Evolutionary conservation across 164 flowering plant genomes (phyloP).

Genomic region (Aristolochia contorta): DNA sequence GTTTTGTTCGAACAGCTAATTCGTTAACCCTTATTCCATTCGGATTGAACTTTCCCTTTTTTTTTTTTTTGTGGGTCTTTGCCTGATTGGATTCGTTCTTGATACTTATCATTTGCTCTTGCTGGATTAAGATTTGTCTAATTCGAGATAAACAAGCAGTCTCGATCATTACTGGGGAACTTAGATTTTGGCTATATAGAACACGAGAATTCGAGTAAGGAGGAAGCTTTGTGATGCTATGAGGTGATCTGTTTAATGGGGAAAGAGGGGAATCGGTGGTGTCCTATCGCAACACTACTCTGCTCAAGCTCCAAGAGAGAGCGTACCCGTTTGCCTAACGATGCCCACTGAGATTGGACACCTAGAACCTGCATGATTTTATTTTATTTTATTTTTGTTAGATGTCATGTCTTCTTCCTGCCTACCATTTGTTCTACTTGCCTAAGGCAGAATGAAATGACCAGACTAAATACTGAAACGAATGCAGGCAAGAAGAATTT

Average conservation of each 20-base stretch:
- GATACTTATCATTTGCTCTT: background rate
- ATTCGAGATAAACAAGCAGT: too few relatives aligned
- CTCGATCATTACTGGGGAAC: too few relatives aligned
- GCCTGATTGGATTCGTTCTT: too few relatives aligned
- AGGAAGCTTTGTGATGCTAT: too few relatives aligned
- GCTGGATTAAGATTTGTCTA: too few relatives aligned
- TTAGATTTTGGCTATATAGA: too few relatives aligned
- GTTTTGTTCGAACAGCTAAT: background rate
- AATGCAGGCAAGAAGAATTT: constrained; percentile 82
- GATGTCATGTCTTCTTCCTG: background rate
- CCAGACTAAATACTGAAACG: background rate
- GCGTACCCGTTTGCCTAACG: too few relatives aligned
- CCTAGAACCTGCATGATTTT: background rate
- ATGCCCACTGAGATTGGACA: background rate
- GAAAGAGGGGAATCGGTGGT: background rate
- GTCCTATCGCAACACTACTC: background rate
- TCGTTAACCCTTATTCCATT: background rate
- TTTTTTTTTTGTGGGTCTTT: background rate
- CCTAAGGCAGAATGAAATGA: background rate
- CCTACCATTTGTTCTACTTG: background rate
- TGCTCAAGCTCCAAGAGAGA: background rate
- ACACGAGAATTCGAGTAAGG: too few relatives aligned
- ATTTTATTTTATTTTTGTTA: too few relatives aligned
- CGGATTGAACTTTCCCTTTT: background rate
- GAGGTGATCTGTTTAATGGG: too few relatives aligned